phyloP scores from a whole-genome alignment of 108 stramenopile species.

The Mayamaea pseudoterrestris region DNA sequence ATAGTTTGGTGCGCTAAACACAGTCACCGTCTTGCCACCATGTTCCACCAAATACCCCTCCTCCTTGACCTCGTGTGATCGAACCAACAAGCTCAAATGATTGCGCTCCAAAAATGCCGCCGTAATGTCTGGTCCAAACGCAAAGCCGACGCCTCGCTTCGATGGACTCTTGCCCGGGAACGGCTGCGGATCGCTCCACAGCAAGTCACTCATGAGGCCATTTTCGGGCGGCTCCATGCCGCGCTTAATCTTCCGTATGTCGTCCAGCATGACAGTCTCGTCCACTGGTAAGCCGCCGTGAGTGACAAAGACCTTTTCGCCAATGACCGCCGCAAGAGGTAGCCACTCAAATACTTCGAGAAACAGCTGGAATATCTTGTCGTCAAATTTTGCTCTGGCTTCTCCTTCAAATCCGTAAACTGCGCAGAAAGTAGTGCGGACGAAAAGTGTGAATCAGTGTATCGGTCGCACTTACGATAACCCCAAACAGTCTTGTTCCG shows the following conservation, averaged over 20 bases:
- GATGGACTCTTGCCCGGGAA: slow-evolving; percentile 39
- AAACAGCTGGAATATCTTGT: slow-evolving; percentile 91
- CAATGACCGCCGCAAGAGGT: slow-evolving; percentile 82
- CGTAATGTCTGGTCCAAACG: slow-evolving; percentile 96
- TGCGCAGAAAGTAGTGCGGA: too few relatives aligned
- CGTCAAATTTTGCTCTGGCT: slow-evolving; percentile 96
- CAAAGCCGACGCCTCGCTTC: slow-evolving; percentile 87
- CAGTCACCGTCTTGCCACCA: slow-evolving; percentile 96
- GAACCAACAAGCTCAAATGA: slow-evolving; percentile 72
- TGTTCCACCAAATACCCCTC: slow-evolving; percentile 99
- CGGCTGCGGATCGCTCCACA: slow-evolving; percentile 98
- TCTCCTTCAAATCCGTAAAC: slow-evolving; percentile 99
- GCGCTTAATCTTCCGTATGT: slow-evolving; percentile 75
- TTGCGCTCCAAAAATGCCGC: slow-evolving; percentile 76
- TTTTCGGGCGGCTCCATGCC: slow-evolving; percentile 87
- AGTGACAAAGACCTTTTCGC: slow-evolving; percentile 85
- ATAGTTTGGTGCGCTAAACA: slow-evolving; percentile 98
- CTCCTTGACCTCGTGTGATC: slow-evolving; percentile 96
- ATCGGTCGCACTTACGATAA: too few relatives aligned
- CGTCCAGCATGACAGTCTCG: slow-evolving; percentile 80
- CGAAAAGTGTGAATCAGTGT: too few relatives aligned
- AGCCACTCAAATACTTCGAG: slow-evolving; percentile 84
- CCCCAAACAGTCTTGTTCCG: too few relatives aligned
- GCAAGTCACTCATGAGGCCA: slow-evolving; percentile 94
- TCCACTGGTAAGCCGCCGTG: slow-evolving; percentile 90